phyloP scores from a whole-genome alignment of 768 basidiomycete genomes.

The Exsudoporus frostii region DNA sequence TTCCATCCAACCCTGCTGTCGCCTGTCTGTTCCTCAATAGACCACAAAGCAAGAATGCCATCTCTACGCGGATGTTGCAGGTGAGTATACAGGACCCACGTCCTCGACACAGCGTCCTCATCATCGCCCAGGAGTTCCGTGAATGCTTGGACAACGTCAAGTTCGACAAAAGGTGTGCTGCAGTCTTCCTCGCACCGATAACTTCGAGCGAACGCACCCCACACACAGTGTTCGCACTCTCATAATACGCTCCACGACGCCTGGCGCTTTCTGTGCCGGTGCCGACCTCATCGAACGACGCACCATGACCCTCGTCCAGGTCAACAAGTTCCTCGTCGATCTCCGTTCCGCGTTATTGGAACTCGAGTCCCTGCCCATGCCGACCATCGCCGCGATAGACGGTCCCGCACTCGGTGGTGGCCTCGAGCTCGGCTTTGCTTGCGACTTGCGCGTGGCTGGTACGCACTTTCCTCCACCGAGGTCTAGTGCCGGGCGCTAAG shows the following conservation, averaged over 20 bases:
- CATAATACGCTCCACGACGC: constrained; percentile 74
- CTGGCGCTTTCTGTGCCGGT: constrained; percentile 87
- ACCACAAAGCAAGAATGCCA: constrained; percentile 83
- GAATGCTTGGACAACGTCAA: constrained; percentile 65
- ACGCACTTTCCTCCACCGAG: constrained; percentile 19
- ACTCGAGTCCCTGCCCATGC: constrained; percentile 81
- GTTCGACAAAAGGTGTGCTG: constrained; percentile 59
- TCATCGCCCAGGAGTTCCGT: constrained; percentile 56
- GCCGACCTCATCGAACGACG: constrained; percentile 85
- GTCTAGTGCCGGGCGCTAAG: not conserved
- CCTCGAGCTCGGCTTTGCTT: constrained; percentile 81
- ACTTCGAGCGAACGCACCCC: not conserved
- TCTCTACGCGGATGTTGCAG: constrained; percentile 68
- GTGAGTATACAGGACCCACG: constrained; percentile 34
- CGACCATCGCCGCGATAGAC: constrained; percentile 90
- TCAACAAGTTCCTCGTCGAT: constrained; percentile 73
- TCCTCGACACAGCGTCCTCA: not conserved
- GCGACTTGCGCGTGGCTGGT: constrained; percentile 91
- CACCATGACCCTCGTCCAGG: constrained; percentile 74
- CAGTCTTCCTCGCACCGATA: not conserved
- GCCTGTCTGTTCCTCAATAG: constrained; percentile 76
- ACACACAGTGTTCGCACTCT: constrained; percentile 65
- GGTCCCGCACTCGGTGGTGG: constrained; percentile 94
- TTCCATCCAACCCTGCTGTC: constrained; percentile 58
- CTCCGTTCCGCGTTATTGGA: constrained; percentile 67